phyloP scores from a whole-genome alignment of 2,329 filamentous ascomycete genomes.

The Venturia asperata region DNA sequence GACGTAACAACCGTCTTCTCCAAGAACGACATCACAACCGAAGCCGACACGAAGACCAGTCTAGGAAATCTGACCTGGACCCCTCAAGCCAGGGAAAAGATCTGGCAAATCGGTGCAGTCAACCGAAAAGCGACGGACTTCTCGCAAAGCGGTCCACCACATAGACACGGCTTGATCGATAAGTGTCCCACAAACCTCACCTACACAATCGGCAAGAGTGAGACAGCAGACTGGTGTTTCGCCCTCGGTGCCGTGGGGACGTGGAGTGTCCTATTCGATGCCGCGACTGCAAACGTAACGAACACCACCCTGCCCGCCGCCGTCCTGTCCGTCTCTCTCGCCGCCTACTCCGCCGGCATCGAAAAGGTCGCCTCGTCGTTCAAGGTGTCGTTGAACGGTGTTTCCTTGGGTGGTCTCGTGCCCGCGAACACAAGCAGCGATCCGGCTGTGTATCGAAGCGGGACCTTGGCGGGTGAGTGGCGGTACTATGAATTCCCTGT shows the following conservation, averaged over 20 bases:
- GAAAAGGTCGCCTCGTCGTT: slow-evolving; percentile 30
- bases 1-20: slow-evolving; percentile 42
- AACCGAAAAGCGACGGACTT: slow-evolving; percentile 44
- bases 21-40: slow-evolving; percentile 36
- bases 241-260: slow-evolving; percentile 36
- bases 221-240: slow-evolving; percentile 44
- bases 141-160: slow-evolving; percentile 37
- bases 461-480: slow-evolving; percentile 44
- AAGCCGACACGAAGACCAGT: slow-evolving; percentile 28
- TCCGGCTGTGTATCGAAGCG: slow-evolving; percentile 43
- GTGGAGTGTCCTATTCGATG: slow-evolving; percentile 29
- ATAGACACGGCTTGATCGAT: slow-evolving; percentile 40
- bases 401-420: slow-evolving; percentile 37
- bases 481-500: slow-evolving; percentile 39
- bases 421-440: slow-evolving; percentile 31
- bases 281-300: neutral
- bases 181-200: slow-evolving; percentile 41
- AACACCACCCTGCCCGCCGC: neutral
- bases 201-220: slow-evolving; percentile 37
- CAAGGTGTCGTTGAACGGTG: slow-evolving; percentile 33
- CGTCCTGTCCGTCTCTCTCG: slow-evolving; percentile 21
- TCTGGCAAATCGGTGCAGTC: slow-evolving; percentile 46
- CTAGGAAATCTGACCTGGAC: slow-evolving; percentile 39
- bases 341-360: slow-evolving; percentile 36
- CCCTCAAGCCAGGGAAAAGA: slow-evolving; percentile 31